phyloP scores from a whole-genome alignment of 306 rosid genomes.

The Vicia villosa region DNA sequence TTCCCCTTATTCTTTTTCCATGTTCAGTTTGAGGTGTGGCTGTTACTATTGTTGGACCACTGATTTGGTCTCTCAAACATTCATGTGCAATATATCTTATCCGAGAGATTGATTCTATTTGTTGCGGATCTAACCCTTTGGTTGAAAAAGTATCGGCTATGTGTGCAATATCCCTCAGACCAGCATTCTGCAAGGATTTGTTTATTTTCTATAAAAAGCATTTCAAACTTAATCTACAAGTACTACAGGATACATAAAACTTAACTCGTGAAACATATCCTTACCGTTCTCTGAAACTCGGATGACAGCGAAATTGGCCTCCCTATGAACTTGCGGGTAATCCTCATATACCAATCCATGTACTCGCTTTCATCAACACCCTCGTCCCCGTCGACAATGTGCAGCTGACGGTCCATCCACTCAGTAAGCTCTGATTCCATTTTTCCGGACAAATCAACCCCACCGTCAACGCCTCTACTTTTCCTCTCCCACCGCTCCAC shows the following conservation, averaged over 20 bases:
- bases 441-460: constrained; percentile 94
- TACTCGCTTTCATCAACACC: constrained; percentile 77
- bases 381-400: constrained; percentile 78
- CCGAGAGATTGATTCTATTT: constrained; percentile 77
- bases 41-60: constrained; percentile 67
- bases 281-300: constrained; percentile 98
- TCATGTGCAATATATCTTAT: constrained; percentile 85
- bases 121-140: constrained; percentile 81
- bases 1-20: constrained; percentile 90
- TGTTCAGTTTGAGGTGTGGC: constrained; percentile 58
- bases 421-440: constrained; percentile 90
- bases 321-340: constrained; percentile 95
- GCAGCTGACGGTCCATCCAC: constrained; percentile 72
- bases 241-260: constrained; percentile 19
- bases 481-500: constrained; percentile 99
- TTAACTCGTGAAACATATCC: constrained; percentile 41
- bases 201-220: constrained; percentile 49
- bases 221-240: constrained; percentile 40
- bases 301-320: constrained; percentile 97
- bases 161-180: constrained; percentile 91
- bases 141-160: constrained; percentile 90
- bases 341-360: constrained; percentile 86
- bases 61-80: constrained; percentile 94
- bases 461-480: constrained; percentile 98
- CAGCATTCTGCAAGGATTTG: constrained; percentile 78